These are phyloP conservation scores for Ceratobasidium sp. DNA, from an alignment of 1,284 basidiomycete genomes.

Conservation along the genomic window DNA sequence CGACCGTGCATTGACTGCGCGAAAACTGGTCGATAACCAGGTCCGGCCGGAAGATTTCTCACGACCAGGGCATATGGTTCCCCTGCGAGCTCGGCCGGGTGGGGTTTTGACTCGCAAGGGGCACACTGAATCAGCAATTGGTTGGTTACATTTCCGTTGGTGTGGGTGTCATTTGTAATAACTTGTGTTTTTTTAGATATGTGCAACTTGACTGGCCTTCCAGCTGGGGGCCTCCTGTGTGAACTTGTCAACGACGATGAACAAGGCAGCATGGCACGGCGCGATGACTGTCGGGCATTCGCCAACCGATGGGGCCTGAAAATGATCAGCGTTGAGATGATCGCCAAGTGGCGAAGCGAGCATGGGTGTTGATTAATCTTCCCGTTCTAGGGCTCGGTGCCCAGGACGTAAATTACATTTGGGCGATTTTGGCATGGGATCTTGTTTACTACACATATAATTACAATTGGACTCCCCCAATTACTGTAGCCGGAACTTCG, in stretches of 20 bases:
- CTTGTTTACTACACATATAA: not conserved
- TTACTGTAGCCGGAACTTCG: too few species aligned
- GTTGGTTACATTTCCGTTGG: constrained; percentile 49
- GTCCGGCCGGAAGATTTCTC: constrained; percentile 77
- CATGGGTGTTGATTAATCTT: constrained; percentile 2
- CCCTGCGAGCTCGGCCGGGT: constrained; percentile 84
- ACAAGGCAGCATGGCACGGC: constrained; percentile 92
- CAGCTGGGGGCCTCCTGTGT: constrained; percentile 86
- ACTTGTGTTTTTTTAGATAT: constrained; percentile 63
- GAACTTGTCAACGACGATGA: constrained; percentile 94
- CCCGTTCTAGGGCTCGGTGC: not conserved
- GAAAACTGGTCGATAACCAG: constrained; percentile 67
- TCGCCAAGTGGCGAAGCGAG: constrained; percentile 51
- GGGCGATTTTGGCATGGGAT: not conserved
- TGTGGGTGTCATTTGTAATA: constrained; percentile 19
- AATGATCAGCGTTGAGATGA: constrained; percentile 88
- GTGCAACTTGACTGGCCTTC: constrained; percentile 78
- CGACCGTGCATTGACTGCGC: constrained; percentile 88
- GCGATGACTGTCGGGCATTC: constrained; percentile 91
- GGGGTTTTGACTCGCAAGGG: constrained; percentile 87
- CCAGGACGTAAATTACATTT: not conserved
- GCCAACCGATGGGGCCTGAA: constrained; percentile 91
- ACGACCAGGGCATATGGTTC: constrained; percentile 94
- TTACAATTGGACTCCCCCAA: not conserved
- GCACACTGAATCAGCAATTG: constrained; percentile 90